Base-by-base conservation (phyloP, 2,329 filamentous ascomycete species). In the Botryotinia calthae region DNA sequence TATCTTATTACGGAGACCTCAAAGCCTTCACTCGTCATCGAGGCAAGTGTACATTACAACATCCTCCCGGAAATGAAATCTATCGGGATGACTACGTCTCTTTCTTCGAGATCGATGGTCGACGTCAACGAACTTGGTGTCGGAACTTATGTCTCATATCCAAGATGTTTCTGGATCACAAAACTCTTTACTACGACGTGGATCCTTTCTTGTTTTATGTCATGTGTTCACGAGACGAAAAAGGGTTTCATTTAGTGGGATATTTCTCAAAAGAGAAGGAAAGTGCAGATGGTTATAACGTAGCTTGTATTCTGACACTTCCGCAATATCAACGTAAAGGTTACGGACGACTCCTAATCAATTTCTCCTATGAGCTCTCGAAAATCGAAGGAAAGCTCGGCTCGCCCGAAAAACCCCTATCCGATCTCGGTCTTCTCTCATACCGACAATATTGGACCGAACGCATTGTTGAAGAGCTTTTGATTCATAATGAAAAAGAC, bases 191-290 rank as follows among this genome's bases (percentile, higher is more conserved):
- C 85, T 99, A 99, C 84, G 96, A 99, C 79, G 96, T 99, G n/a
- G 96, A 99, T 76, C 96, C 96, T 0, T 99, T 99, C 81, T 84
- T 99, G 51, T 99, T 99, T 85, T 99, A 99, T 83, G 95, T 97
- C 82, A 98, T 99, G 95, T 93, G 93, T 40, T 91, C 91, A 58
- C 90, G 93, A 77, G 93, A 95, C 76, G 94, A 97, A 67, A 91
- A 94, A 78, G 96, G 96, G 22, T 96, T 92, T 79, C 96, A 98
- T 80, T 88, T 99, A 67, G 93, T 99, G n/a, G 96, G 96, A n/a
- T 99, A 98, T 81, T 99, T 99, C 82, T 97, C 93, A 72, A 99
- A 99, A 81, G 96, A 99, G 82, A 99, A 99, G 78, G 96, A 99
- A 82, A 95, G 92, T 56, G 94, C 94, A 0, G 97, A 99, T 79